These are phyloP conservation scores for Scheffersomyces illinoinensis DNA, from an alignment of 1,139 yeast species.

Conservation along the genomic window DNA sequence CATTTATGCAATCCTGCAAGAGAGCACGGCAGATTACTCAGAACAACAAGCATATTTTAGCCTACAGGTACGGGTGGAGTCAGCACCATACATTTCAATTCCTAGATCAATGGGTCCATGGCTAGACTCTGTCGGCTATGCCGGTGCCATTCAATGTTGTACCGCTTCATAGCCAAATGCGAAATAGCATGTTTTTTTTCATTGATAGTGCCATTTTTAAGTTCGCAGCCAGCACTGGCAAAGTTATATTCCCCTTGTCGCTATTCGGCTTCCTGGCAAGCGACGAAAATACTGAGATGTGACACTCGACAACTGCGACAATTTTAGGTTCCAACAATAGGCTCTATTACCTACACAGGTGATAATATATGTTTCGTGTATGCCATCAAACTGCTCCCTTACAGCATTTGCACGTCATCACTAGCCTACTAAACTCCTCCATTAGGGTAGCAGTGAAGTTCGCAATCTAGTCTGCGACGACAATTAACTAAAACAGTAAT, in stretches of 20 bases:
- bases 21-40: not conserved
- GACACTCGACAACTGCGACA: not conserved
- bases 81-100: not conserved
- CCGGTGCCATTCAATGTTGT: not conserved
- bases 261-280: not conserved
- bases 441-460: not conserved
- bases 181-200: not conserved
- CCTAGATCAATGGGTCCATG: not conserved
- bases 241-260: slow-evolving; percentile 17
- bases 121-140: not conserved
- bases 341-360: not conserved
- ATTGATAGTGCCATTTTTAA: not conserved
- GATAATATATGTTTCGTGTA: not conserved
- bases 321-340: not conserved
- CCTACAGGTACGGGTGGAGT: not conserved
- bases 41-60: not conserved
- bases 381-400: not conserved
- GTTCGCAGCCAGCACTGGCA: not conserved
- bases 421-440: not conserved
- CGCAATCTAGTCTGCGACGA: not conserved
- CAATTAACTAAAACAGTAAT: not conserved
- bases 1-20: slow-evolving; percentile 3
- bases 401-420: not conserved
- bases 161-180: not conserved
- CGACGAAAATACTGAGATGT: not conserved